Conservation (phyloP, 2,329 filamentous ascomycete species). For the Pezicula rhizophila region DNA sequence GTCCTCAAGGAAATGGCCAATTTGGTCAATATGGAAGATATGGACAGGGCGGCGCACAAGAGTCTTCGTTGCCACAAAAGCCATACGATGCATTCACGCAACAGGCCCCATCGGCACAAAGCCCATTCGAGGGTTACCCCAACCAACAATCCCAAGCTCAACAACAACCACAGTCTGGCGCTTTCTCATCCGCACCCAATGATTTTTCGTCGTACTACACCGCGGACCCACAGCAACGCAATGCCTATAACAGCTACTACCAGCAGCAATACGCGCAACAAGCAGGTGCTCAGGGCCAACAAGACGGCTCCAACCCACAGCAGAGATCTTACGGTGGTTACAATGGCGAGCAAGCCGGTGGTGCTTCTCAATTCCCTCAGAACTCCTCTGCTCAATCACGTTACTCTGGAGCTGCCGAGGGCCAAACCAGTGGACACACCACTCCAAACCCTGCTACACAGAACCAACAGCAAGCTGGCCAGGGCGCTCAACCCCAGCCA, state of each 20-base stretch:
- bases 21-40: slow-evolving; percentile 67
- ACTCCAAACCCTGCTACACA: slow-evolving; percentile 76
- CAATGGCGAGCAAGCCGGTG: slow-evolving; percentile 56
- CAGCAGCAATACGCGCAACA: slow-evolving; percentile 49
- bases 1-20: slow-evolving; percentile 24
- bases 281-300: slow-evolving; percentile 55
- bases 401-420: slow-evolving; percentile 56
- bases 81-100: slow-evolving; percentile 83
- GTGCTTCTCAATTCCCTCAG: slow-evolving; percentile 65
- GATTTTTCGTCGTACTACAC: slow-evolving; percentile 87
- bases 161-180: slow-evolving; percentile 53
- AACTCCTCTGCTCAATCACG: slow-evolving; percentile 60
- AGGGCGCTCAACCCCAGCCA: slow-evolving; percentile 31
- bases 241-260: slow-evolving; percentile 70
- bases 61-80: slow-evolving; percentile 65
- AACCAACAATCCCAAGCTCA: slow-evolving; percentile 53
- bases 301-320: slow-evolving; percentile 66
- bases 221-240: slow-evolving; percentile 65
- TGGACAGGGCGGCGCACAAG: slow-evolving; percentile 53
- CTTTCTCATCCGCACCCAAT: slow-evolving; percentile 66
- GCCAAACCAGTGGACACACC: slow-evolving; percentile 81
- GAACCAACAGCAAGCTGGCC: slow-evolving; percentile 42
- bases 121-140: slow-evolving; percentile 57
- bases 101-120: slow-evolving; percentile 52
- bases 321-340: slow-evolving; percentile 77